Base-by-base conservation (phyloP, 1,139 yeast genomes). In the Kodamaea ohmeri region DNA sequence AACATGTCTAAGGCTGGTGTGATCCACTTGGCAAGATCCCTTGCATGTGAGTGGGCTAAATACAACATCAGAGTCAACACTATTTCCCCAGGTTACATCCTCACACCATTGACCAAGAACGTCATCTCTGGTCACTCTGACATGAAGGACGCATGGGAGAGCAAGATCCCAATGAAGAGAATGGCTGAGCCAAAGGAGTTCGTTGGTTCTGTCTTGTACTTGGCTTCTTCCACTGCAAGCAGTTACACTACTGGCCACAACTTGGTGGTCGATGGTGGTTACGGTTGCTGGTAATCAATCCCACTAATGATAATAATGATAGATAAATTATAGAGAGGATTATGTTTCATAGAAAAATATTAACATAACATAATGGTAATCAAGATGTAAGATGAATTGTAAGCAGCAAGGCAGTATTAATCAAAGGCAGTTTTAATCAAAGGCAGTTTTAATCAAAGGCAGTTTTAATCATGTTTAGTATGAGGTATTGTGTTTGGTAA, bases 1-100 rank as follows among this genome's bases (percentile, higher is more conserved):
- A 71, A 70, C 61, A 71, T 71, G 76, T 65, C 74, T 44, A 71
- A 70, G 58, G 76, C 76, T 26, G 76, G 73, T 41, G 76, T 70
- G 19, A 69, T 70, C 42, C 76, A 70, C 55, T 65, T 71, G 58
- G 71, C 60, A 14, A 60, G 73, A 49, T 66, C 74, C 7, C 65
- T 71, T 54, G 76, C 76, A 31, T 68, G 74, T 52, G 76, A 71
- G 56, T 71, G 76, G 76, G 76, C 76, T 40, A 68, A 70, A 46
- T 70, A 65, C 57, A 68, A 67, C 55, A 71, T 71, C 46, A 62
- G 75, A 48, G 76, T 71, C 42, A 69, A 70, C 55, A 67, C 74
- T 16, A 63, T 71, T 51, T 60, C 68, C 37, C 76, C 76, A 20
- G 76, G 76, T 20, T 70, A 71, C 55, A 71, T 71, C 34, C 67